Evolutionary conservation across 2,329 filamentous ascomycete species (phyloP).

Genomic region (Bertia moriformis): DNA sequence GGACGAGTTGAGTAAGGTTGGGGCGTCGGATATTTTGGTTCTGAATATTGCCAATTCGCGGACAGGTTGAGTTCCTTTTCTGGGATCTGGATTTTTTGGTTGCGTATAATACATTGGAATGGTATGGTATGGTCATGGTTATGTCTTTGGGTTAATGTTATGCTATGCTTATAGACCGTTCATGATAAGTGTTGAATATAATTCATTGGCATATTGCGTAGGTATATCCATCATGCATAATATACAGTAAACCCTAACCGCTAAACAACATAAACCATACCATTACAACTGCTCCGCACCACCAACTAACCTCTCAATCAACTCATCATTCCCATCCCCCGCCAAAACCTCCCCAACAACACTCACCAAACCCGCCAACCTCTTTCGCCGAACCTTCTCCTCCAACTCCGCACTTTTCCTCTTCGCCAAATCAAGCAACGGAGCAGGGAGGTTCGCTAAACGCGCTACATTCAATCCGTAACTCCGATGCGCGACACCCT

Average conservation of each 20-base stretch:
- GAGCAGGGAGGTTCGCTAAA: slow-evolving; percentile 44
- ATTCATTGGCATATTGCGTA: too few relatives aligned
- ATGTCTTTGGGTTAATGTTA: too few relatives aligned
- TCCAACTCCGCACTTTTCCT: slow-evolving; percentile 49
- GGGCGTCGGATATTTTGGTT: slow-evolving; percentile 74
- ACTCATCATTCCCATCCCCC: not conserved
- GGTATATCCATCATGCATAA: too few relatives aligned
- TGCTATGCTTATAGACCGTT: too few relatives aligned
- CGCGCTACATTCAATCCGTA: slow-evolving; percentile 61
- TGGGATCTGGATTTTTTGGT: too few relatives aligned
- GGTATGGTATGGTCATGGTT: too few relatives aligned
- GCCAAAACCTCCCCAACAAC: not conserved
- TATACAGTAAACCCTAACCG: too few relatives aligned
- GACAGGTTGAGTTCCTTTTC: not conserved
- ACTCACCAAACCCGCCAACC: not conserved
- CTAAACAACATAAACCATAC: too few relatives aligned
- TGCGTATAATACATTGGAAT: too few relatives aligned
- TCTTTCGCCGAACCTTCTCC: slow-evolving; percentile 22
- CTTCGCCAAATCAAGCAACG: slow-evolving; percentile 45
- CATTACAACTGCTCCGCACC: not conserved
- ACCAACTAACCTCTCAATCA: not conserved
- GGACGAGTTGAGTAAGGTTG: slow-evolving; percentile 65
- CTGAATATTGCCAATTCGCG: slow-evolving; percentile 73
- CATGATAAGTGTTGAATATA: too few relatives aligned
- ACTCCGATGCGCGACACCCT: slow-evolving; percentile 56